phyloP scores from a whole-genome alignment of 139 green algal species.

The Chlorella sorokiniana region DNA sequence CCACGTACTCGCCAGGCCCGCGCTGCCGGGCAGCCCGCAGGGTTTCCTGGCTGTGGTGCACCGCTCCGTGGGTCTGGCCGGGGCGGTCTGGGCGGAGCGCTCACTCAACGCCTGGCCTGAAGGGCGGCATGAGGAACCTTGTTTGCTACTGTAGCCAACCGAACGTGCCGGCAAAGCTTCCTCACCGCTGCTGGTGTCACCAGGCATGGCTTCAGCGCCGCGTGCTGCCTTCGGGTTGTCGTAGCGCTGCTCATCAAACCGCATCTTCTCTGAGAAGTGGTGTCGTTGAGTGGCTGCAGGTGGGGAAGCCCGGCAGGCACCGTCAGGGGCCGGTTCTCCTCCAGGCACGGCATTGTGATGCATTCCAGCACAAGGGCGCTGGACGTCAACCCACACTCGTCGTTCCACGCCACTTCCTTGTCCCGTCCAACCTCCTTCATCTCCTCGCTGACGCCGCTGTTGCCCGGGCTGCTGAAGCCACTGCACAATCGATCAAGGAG shows the following conservation, averaged over 20 bases:
- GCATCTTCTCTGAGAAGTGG: conserved; percentile 30
- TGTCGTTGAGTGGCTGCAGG: conserved; percentile 23
- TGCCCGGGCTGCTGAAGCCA: conserved; percentile 18
- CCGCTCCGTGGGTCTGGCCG: conserved; percentile 5
- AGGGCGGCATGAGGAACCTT: too few relatives aligned
- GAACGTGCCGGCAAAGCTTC: not conserved
- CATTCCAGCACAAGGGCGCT: not conserved
- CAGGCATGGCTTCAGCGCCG: not conserved
- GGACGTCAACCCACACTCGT: not conserved
- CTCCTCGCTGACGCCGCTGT: conserved; percentile 13
- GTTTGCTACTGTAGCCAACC: not conserved
- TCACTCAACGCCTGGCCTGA: not conserved
- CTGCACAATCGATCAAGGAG: not conserved
- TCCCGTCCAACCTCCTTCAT: conserved; percentile 19
- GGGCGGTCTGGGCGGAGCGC: not conserved
- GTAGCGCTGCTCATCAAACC: conserved; percentile 10
- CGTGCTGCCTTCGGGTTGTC: not conserved
- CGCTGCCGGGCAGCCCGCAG: not conserved
- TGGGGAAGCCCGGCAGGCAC: not conserved
- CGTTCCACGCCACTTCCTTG: not conserved
- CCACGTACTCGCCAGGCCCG: not conserved
- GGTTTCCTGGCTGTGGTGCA: conserved; percentile 6
- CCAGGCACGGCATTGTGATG: not conserved
- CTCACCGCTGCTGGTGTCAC: conserved; percentile 14
- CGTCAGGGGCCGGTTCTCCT: not conserved